These are phyloP conservation scores for Quercus phellos DNA, from an alignment of 331 rosid species.

Conservation along the genomic window DNA sequence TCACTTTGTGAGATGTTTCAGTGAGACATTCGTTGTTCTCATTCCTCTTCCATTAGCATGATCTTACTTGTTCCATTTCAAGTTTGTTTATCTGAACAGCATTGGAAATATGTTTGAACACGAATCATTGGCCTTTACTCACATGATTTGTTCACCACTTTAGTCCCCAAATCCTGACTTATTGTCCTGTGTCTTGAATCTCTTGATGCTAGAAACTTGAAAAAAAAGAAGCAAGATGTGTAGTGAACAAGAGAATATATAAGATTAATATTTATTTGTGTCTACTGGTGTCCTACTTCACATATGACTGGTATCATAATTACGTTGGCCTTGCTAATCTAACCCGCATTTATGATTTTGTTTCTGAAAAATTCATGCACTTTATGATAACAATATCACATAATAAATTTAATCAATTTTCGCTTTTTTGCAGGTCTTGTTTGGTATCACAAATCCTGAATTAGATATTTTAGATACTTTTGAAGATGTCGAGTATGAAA, in stretches of 20 bases:
- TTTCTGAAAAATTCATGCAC: background rate
- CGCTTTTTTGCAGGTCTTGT: constrained; percentile 50
- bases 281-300: background rate
- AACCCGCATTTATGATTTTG: background rate
- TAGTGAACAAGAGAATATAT: background rate
- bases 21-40: background rate
- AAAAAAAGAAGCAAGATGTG: background rate
- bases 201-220: background rate
- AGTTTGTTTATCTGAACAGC: background rate
- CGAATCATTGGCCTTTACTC: background rate
- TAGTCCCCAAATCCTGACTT: background rate
- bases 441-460: constrained; percentile 60
- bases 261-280: background rate
- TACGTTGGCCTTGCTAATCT: background rate
- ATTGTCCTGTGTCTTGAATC: background rate
- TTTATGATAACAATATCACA: background rate
- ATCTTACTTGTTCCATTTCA: background rate
- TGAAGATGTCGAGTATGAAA: constrained; percentile 78
- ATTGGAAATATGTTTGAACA: background rate
- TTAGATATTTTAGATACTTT: constrained; percentile 59
- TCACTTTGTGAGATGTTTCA: background rate
- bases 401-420: background rate
- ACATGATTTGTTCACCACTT: background rate
- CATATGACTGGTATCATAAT: background rate
- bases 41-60: background rate